Percentiles rank a stretch among this genome's conserved stretches.
Evolutionary conservation across 495 filamentous ascomycete species (phyloP).

Genomic region (Chaetomium cochliodes): DNA sequence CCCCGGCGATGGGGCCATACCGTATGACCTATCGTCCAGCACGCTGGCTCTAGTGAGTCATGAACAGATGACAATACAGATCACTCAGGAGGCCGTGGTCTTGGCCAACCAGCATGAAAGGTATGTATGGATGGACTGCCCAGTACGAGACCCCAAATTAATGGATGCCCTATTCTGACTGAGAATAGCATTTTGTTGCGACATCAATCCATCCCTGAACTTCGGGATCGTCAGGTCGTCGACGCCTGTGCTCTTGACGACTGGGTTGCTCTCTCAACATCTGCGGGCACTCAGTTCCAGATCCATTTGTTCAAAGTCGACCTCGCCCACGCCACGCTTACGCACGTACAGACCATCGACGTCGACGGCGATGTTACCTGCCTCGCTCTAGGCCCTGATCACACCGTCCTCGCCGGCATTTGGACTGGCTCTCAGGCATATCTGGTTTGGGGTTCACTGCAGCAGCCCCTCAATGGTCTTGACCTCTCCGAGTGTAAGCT

Average conservation of each 20-base stretch:
- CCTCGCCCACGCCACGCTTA: conserved; percentile 22
- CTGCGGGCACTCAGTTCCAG: conserved; percentile 32
- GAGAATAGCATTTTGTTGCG: conserved; percentile 30
- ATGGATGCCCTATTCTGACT: conserved; percentile 10
- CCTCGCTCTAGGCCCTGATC: conserved; percentile 29
- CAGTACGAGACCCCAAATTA: conserved; percentile 2
- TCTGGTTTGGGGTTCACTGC: conserved; percentile 31
- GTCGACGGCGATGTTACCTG: conserved; percentile 45
- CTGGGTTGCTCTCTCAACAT: conserved; percentile 39
- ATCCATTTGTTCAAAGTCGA: conserved; percentile 38
- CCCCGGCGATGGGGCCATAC: conserved; percentile 39
- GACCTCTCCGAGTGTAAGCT: conserved; percentile 27
- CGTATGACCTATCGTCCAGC: conserved; percentile 51
- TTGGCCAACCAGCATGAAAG: conserved; percentile 27
- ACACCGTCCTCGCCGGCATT: conserved; percentile 37
- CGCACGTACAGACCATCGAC: conserved; percentile 24
- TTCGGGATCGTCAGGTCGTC: conserved; percentile 28
- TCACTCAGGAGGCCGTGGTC: conserved; percentile 53
- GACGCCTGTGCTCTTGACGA: conserved; percentile 37
- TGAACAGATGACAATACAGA: conserved; percentile 48
- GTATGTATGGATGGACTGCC: conserved; percentile 15
- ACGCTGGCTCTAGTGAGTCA: conserved; percentile 56
- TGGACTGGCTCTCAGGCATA: conserved; percentile 29
- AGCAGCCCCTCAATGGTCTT: conserved; percentile 7
- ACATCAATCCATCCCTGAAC: conserved; percentile 28